These are phyloP conservation scores for Sugiyamaella paludigena DNA, from an alignment of 1,139 yeast genomes.

Conservation along the genomic window DNA sequence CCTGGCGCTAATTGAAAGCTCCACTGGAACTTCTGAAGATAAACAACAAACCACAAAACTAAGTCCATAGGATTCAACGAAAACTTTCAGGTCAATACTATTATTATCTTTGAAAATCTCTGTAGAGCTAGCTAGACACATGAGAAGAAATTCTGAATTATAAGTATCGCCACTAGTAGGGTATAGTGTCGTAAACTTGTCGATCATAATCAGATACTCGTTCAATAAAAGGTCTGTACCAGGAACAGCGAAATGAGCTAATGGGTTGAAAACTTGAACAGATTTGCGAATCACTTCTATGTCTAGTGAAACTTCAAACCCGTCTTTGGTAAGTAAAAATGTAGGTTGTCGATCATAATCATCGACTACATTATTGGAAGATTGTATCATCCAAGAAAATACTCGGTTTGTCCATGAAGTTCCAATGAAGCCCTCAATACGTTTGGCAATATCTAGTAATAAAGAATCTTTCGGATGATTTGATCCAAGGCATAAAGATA, in stretches of 20 bases:
- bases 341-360: conserved; percentile 24
- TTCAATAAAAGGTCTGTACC: conserved; percentile 3
- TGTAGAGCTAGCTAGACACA: conserved; percentile 31
- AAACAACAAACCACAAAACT: conserved; percentile 56
- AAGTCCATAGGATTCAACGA: conserved; percentile 59
- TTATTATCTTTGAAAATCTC: conserved; percentile 29
- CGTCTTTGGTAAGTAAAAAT: conserved; percentile 40
- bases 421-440: conserved; percentile 53
- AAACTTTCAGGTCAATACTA: conserved; percentile 51
- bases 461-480: conserved; percentile 59
- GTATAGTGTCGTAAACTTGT: conserved; percentile 9
- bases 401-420: conserved; percentile 60
- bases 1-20: conserved; percentile 3
- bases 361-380: conserved; percentile 27
- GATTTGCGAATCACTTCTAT: conserved; percentile 53
- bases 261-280: conserved; percentile 39
- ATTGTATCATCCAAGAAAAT: conserved; percentile 62
- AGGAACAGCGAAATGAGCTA: conserved; percentile 14
- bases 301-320: conserved; percentile 55
- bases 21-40: conserved; percentile 15
- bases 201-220: conserved; percentile 2
- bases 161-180: conserved; percentile 21
- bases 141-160: conserved; percentile 34
- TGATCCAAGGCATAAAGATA: conserved; percentile 62
- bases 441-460: conserved; percentile 52